Evolutionary conservation across 345 rosid genomes (phyloP).

Genomic region (Bruguiera sexangula): DNA sequence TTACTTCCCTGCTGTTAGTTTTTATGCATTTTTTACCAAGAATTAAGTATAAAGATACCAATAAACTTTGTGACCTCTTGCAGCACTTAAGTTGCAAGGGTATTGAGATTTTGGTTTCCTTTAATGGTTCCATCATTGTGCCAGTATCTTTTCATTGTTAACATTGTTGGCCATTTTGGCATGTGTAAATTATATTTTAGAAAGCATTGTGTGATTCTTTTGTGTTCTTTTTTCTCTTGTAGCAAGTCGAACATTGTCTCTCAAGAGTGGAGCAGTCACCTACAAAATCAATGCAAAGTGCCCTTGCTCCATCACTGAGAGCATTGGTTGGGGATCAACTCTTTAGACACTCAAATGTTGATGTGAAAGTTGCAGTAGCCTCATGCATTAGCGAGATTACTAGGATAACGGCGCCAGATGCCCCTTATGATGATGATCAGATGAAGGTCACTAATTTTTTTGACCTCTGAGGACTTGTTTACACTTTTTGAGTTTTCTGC

Average conservation of each 20-base stretch:
- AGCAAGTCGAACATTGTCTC: slow-evolving; percentile 55
- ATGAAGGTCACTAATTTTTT: slow-evolving; percentile 51
- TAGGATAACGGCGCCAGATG: slow-evolving; percentile 74
- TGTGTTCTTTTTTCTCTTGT: slow-evolving; percentile 12
- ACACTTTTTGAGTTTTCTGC: background rate
- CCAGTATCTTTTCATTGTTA: too few species aligned
- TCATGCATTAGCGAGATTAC: slow-evolving; percentile 65
- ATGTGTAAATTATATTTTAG: background rate
- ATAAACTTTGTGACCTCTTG: too few species aligned
- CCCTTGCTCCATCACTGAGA: slow-evolving; percentile 45
- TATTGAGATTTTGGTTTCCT: too few species aligned
- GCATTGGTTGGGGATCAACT: slow-evolving; percentile 50
- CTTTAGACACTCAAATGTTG: slow-evolving; percentile 49
- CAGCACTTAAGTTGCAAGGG: too few species aligned
- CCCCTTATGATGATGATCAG: slow-evolving; percentile 54
- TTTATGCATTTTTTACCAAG: too few species aligned
- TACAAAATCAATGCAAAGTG: slow-evolving; percentile 29
- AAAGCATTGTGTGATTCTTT: background rate
- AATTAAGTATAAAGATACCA: too few species aligned
- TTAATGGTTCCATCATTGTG: too few species aligned
- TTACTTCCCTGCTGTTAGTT: too few species aligned
- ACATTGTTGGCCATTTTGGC: background rate
- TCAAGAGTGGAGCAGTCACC: slow-evolving; percentile 57
- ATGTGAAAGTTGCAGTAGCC: slow-evolving; percentile 63
- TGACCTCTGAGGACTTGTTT: background rate